Evolutionary conservation across 164 flowering plant species (phyloP), one percentile per base, ranked within the genome.

Genomic region (Protea cynaroides): DNA sequence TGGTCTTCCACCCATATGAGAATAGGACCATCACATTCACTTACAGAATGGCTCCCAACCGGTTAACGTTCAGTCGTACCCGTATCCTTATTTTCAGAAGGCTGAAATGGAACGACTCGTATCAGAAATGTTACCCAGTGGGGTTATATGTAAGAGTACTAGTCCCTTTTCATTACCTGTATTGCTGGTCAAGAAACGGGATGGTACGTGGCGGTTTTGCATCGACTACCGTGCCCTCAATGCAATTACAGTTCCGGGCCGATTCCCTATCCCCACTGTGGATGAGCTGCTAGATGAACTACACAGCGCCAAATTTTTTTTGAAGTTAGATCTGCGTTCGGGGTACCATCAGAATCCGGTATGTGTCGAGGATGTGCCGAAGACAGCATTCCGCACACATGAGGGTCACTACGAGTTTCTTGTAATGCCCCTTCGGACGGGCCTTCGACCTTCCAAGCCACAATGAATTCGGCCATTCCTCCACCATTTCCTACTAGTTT

Each of bases 21-120:
- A 18, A 9, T 49, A 24, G 40, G 25, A 59, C n/a, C 62, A 59
- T 14, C 18, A 24, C 62, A 38, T 59, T 5, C 62, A 59, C 0
- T 25, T 64, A 0, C 49, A 51, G 4, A 64, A 57, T 3, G 64
- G 59, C 0, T 24, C 3, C 0, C 13, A 51, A 7, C 59, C 61
- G 0, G 47, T 65, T 15, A 65, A 52, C 3, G 40, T 65, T 0
- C 40, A 59, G 0, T 64, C 74, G 3, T 71, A 66, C 19, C 18
- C 47, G 18, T 57, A 65, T 40, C 34, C 59, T 0, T 8, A 56
- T 10, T 34, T 61, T 25, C 63, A 71, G 21, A 71, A 71, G 6
- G 36, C 17, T 29, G 58, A 34, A 36, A 61, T 65, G 0, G 65
- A 61, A 15, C 44, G 56, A 23, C 36, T 44, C 12, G 64, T 37